Evolutionary conservation across 2,329 filamentous ascomycete genomes (phyloP).

Genomic region (Fusarium nematophilum): DNA sequence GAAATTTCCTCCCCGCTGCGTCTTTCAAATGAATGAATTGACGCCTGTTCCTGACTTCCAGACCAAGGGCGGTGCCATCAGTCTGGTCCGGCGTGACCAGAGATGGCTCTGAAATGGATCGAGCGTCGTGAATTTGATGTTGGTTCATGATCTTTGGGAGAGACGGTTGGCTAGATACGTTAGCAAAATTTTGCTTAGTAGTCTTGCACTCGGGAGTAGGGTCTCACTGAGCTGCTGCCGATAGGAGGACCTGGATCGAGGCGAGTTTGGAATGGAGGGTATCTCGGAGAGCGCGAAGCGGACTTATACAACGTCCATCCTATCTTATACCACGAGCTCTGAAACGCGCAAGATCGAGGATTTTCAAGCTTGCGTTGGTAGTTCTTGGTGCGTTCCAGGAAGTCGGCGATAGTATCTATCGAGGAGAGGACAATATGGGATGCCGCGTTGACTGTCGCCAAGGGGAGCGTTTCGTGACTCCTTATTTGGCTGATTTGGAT

Average conservation of each 20-base stretch:
- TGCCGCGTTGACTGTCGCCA: background rate
- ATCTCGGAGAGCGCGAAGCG: background rate
- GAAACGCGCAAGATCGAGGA: background rate
- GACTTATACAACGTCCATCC: constrained; percentile 8
- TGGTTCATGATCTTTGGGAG: background rate
- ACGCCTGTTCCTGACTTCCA: no score
- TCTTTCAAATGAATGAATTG: constrained; percentile 74
- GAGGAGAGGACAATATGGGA: constrained; percentile 8
- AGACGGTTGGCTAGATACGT: background rate
- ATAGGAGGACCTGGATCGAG: background rate
- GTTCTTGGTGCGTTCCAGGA: background rate
- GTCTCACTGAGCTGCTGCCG: constrained; percentile 2
- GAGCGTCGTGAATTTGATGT: background rate
- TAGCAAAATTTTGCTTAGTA: background rate
- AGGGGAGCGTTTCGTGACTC: background rate
- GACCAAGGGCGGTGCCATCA: no score
- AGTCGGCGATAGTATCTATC: constrained; percentile 4
- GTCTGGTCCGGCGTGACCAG: no score
- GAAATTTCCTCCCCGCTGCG: constrained; percentile 88
- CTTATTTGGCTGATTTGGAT: constrained; percentile 6
- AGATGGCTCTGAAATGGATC: background rate
- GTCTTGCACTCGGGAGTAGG: background rate
- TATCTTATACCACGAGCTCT: constrained; percentile 8
- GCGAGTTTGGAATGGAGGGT: constrained; percentile 5
- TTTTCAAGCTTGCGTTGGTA: background rate